Base-by-base conservation (phyloP, 805 yeast genomes). In the Cyberlindnera xishuangbannaensis region DNA sequence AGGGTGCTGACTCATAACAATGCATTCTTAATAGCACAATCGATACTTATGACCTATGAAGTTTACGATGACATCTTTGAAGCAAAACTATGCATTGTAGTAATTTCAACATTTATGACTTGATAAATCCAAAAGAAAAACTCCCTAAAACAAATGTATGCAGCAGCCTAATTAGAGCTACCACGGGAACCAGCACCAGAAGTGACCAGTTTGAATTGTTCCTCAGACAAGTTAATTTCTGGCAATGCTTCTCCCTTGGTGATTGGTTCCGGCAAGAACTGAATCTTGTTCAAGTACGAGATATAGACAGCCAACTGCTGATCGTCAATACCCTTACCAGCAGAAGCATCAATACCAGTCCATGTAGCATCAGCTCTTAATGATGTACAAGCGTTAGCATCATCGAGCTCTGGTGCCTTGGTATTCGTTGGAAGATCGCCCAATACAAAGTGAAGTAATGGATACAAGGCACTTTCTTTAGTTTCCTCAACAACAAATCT, bases 351-450 rank as follows among this genome's bases (percentile, higher is more conserved):
- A 30, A 60, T 67, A 11, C 83, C 85, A 1, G 86, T 70, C 75
- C 77, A 73, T 20, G 51, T 51, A 6, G 65, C 59, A 54, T 86
- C 96, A 17, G 58, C 65, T 37, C 61, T 63, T 54, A 92, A 72
- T 0, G 88, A 71, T n/a, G 56, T 55, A n/a, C 67, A 72, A 2
- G 97, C 84, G 56, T 92, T 88, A 5, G 68, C 33, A 48, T 94
- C 98, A 52, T 88, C 95, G 44, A 92, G 69, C 59, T 90, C 97
- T 3, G 98, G 97, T 9, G 98, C 97, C 59, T 78, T 83, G 20
- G 97, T 83, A 56, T 78, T 80, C 41, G 79, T 81, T 6, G 97
- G 97, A 51, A 92, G 71, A 55, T 88, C 80, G 52, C 87, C 98
- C 46, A 94, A 69, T 11, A 88, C 97, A 65, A 92, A 85, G 62